Base-by-base conservation (phyloP, 768 basidiomycete genomes). In the Hygrocybe punicea region DNA sequence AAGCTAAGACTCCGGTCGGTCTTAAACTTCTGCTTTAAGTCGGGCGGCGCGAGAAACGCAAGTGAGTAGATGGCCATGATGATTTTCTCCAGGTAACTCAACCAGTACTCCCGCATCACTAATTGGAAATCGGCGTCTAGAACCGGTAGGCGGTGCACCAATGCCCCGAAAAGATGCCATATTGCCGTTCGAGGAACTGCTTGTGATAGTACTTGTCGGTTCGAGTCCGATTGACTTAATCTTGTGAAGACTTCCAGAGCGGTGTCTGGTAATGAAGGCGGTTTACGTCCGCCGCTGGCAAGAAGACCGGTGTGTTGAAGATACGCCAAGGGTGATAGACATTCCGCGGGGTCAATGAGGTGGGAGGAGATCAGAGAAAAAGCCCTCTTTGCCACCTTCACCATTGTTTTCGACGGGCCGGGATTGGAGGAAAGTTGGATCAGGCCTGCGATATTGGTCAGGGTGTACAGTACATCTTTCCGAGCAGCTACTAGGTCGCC, bases 161-260 rank as follows among this genome's bases (percentile, higher is more conserved):
- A 81, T 6, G 83, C 78, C 49, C 81, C 79, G 62, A 96, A 83
- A 34, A 93, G 69, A 46, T 69, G 65, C 76, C 83, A 82, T 36
- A 93, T 68, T 62, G 82, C 81, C 4, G 71, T 63, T 49, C 79
- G 71, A 1, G 89, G 81, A 8, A 95, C 75, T 13, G 81, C 75
- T 39, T 78, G 73, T 16, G 86, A 78, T 50, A 97, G 76, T 29
- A 87, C 73, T 61, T 85, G 82, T 23, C 96, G 86, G 67, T 93
- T 96, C 33, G 76, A 72, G 71, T 98, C 96, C 16, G 76, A 72
- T 49, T 89, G 86, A 34, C 84, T 82, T 55, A 97, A 72, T 39
- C 85, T 83, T n/a, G 89, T 86, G 64, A 94, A 89, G 2, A 85
- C 84, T 58, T 96, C 91, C 51, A 98, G 76, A n/a, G 92, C 91